Percentiles rank a stretch among this genome's conserved stretches.
phyloP scores from a whole-genome alignment of 1,139 yeast species.

The Yamadazyma friedrichii region DNA sequence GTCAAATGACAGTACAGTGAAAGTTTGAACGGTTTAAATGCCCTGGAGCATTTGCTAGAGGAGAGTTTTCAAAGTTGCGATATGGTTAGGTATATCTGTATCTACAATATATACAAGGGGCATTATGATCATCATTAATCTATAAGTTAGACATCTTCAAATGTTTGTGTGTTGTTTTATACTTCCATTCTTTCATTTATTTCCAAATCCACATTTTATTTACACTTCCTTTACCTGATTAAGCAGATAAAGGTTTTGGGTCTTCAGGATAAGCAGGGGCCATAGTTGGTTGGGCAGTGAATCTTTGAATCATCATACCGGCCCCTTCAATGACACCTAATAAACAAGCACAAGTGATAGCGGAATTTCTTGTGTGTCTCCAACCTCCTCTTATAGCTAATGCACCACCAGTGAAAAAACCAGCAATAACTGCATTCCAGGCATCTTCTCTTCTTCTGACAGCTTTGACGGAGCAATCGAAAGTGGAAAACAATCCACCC shows the following conservation, averaged over 20 bases:
- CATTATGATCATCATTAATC: slow-evolving; percentile 6
- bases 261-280: slow-evolving; percentile 74
- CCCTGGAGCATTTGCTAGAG: too few species aligned
- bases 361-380: slow-evolving; percentile 94
- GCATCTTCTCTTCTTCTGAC: slow-evolving; percentile 98
- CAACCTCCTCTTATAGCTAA: slow-evolving; percentile 98
- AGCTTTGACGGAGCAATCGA: slow-evolving; percentile 93
- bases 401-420: slow-evolving; percentile 98
- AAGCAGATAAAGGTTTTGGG: slow-evolving; percentile 50
- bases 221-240: too few species aligned
- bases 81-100: slow-evolving; percentile 3
- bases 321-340: slow-evolving; percentile 98
- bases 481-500: slow-evolving; percentile 98
- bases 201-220: too few species aligned
- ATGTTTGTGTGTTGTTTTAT: too few species aligned
- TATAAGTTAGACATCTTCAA: slow-evolving; percentile 1
- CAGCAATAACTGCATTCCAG: slow-evolving; percentile 97
- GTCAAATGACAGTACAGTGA: too few species aligned
- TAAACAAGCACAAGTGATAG: slow-evolving; percentile 96
- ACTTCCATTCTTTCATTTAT: too few species aligned
- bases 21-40: too few species aligned
- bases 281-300: slow-evolving; percentile 84
- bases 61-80: background rate
- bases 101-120: slow-evolving; percentile 7
- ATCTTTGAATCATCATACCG: slow-evolving; percentile 92